phyloP scores from a whole-genome alignment of 176 grass and related monocot genomes.

The Microstegium vimineum region DNA sequence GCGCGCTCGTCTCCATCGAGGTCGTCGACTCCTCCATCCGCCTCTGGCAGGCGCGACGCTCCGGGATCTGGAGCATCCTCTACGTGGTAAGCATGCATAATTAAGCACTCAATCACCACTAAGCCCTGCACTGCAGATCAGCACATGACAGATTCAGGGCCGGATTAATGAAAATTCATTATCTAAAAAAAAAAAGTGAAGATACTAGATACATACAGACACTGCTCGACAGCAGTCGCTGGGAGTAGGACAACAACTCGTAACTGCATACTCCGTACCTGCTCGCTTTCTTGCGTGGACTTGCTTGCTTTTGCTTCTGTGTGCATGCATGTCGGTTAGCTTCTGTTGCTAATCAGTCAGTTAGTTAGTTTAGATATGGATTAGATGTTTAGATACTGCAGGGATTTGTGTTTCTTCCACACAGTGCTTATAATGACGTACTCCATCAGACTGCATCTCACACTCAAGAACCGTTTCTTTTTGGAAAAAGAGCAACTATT shows the following conservation, averaged over 20 bases:
- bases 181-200: too few relatives aligned
- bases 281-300: conserved; percentile 8
- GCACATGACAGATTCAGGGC: neutral
- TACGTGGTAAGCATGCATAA: conserved; percentile 68
- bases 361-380: neutral
- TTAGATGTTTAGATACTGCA: neutral
- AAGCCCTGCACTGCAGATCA: neutral
- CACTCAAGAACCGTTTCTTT: too few relatives aligned
- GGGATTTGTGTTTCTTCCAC: neutral
- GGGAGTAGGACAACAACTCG: conserved; percentile 30
- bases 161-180: too few relatives aligned
- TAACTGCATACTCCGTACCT: neutral
- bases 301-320: conserved; percentile 5
- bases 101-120: neutral
- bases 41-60: conserved; percentile 60
- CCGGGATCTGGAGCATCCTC: conserved; percentile 81
- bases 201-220: too few relatives aligned
- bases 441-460: neutral
- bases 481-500: too few relatives aligned
- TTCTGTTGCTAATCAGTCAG: neutral
- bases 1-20: conserved; percentile 88
- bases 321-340: neutral
- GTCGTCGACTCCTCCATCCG: conserved; percentile 77
- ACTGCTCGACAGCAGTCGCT: neutral
- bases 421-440: neutral